Evolutionary conservation across 2,329 filamentous ascomycete genomes (phyloP).

Genomic region (Thermomyces lanuginosus): DNA sequence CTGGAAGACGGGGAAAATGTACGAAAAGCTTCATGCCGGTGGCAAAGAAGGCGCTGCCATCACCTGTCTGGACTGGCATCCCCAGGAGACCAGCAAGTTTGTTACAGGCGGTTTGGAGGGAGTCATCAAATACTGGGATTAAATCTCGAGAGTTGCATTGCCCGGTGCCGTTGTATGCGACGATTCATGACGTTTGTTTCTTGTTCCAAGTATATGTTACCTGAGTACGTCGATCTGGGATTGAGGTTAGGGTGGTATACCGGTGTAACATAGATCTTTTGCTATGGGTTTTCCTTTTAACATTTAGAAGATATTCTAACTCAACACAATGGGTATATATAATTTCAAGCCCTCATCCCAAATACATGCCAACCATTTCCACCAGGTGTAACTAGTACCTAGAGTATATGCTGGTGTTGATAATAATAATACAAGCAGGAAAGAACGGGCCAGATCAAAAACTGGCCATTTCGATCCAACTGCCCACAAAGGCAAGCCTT

Average conservation of each 20-base stretch:
- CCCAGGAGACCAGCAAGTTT: constrained; percentile 91
- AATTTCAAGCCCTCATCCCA: too few species aligned
- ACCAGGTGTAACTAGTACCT: too few species aligned
- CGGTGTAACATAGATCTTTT: too few species aligned
- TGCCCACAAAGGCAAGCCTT: constrained; percentile 63
- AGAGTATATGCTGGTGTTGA: too few species aligned
- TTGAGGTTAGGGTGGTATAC: too few species aligned
- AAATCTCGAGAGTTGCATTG: constrained; percentile 11
- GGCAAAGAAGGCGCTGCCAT: constrained; percentile 55
- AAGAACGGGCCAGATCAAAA: constrained; percentile 23
- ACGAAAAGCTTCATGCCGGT: constrained; percentile 73
- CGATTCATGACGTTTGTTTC: neutral
- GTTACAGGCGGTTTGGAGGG: constrained; percentile 82
- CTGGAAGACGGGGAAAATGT: constrained; percentile 99
- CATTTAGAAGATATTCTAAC: too few species aligned
- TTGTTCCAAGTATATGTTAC: too few species aligned
- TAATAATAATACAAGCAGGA: too few species aligned
- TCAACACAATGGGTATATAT: too few species aligned
- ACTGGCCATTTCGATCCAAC: constrained; percentile 68
- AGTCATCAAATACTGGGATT: constrained; percentile 87
- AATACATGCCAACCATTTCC: too few species aligned
- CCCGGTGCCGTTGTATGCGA: neutral
- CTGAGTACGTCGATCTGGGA: too few species aligned
- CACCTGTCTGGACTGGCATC: constrained; percentile 85
- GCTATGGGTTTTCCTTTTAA: too few species aligned